These are phyloP conservation scores for Saussurea involucrata DNA, from an alignment of 129 eudicot species.

Conservation along the genomic window DNA sequence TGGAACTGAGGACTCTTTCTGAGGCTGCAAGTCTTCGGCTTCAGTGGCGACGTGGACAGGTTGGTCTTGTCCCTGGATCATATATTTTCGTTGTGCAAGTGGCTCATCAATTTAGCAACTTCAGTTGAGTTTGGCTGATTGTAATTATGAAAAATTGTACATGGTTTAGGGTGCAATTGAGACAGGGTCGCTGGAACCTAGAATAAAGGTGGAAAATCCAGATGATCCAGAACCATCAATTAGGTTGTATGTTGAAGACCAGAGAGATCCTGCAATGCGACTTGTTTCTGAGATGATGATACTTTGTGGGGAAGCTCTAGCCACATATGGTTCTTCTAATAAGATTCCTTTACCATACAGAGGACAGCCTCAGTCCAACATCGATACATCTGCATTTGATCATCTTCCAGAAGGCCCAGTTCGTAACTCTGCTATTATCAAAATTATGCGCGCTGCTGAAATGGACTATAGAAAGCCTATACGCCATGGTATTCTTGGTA, in stretches of 20 bases:
- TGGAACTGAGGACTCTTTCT: constrained; percentile 66
- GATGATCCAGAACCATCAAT: constrained; percentile 88
- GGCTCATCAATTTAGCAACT: background rate
- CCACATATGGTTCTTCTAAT: constrained; percentile 73
- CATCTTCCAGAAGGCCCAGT: constrained; percentile 99
- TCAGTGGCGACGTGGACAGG: constrained; percentile 91
- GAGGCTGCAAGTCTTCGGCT: constrained; percentile 89
- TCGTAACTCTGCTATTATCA: constrained; percentile 73
- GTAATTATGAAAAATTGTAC: background rate
- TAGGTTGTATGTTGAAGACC: constrained; percentile 85
- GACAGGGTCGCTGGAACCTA: constrained; percentile 64
- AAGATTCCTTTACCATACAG: constrained; percentile 79
- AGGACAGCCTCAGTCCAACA: constrained; percentile 88
- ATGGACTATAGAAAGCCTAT: constrained; percentile 88
- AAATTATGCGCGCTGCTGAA: constrained; percentile 90
- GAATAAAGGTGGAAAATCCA: constrained; percentile 87
- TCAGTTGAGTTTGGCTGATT: background rate
- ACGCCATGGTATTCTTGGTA: constrained; percentile 86
- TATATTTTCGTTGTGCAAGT: background rate
- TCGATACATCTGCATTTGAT: constrained; percentile 64
- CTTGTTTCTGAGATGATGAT: constrained; percentile 98
- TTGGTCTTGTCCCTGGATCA: constrained; percentile 16
- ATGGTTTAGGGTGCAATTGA: constrained; percentile 78
- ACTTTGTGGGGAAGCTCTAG: constrained; percentile 95
- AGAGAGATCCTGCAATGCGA: constrained; percentile 90